Percentiles rank a stretch among this genome's conserved stretches.
phyloP scores from a whole-genome alignment of 129 eudicot species.

The Lonicera japonica region DNA sequence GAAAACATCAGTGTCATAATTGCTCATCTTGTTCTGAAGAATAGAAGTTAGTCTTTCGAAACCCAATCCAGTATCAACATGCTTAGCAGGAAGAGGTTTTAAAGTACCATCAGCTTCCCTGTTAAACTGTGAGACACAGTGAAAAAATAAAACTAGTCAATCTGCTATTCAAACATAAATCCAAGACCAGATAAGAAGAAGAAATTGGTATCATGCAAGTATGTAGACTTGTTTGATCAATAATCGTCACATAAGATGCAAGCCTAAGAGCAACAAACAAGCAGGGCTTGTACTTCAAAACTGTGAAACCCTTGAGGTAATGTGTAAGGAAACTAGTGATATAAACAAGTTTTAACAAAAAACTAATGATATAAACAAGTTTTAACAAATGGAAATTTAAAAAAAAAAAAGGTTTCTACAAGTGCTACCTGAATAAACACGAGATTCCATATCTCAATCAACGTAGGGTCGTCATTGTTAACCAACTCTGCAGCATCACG shows the following conservation, averaged over 20 bases:
- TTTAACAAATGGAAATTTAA: background rate
- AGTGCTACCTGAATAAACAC: constrained; percentile 85
- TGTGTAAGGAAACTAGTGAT: background rate
- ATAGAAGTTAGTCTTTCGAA: constrained; percentile 97
- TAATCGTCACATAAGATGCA: background rate
- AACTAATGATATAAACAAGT: background rate
- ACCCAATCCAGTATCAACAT: constrained; percentile 98
- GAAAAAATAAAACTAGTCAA: background rate
- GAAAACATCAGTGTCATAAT: constrained; percentile 91
- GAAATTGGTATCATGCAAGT: too few species aligned
- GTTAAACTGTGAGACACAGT: constrained; percentile 52
- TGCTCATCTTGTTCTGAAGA: constrained; percentile 93
- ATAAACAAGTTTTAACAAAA: background rate
- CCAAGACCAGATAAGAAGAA: too few species aligned
- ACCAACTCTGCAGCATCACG: constrained; percentile 91
- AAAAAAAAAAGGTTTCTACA: background rate
- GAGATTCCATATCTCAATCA: constrained; percentile 93
- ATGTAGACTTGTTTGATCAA: background rate
- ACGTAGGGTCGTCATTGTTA: constrained; percentile 92
- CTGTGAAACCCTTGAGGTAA: background rate
- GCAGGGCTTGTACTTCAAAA: background rate
- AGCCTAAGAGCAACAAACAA: background rate
- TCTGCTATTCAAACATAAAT: background rate
- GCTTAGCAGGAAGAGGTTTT: constrained; percentile 86
- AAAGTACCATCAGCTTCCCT: constrained; percentile 87